Evolutionary conservation across 177 flowering plant genomes (phyloP).

Genomic region (Vitis hybrid): DNA sequence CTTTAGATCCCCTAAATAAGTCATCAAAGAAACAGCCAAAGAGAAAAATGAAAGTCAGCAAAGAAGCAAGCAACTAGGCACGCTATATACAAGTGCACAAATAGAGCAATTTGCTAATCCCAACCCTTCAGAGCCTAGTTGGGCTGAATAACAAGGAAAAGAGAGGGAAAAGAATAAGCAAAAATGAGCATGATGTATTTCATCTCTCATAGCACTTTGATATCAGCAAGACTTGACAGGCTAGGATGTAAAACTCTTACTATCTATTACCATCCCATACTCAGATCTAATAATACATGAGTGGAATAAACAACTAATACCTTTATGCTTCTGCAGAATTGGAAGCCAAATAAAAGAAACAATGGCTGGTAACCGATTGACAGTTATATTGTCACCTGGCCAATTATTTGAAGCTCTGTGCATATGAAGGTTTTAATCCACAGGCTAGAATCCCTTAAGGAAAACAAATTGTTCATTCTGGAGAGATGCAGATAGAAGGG

Average conservation of each 20-base stretch:
- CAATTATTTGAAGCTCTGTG: neutral
- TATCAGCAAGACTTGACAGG: too few relatives aligned
- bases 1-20: too few relatives aligned
- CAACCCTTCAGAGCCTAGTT: neutral
- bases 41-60: neutral
- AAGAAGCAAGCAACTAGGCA: neutral
- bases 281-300: too few relatives aligned
- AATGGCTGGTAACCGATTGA: too few relatives aligned
- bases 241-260: too few relatives aligned
- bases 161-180: neutral
- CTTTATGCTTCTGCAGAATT: too few relatives aligned
- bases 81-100: neutral
- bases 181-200: neutral
- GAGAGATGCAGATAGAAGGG: neutral
- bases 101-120: neutral
- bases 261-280: too few relatives aligned
- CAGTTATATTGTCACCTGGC: too few relatives aligned
- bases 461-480: neutral
- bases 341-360: too few relatives aligned
- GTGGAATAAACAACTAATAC: too few relatives aligned
- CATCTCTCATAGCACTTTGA: too few relatives aligned
- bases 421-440: neutral
- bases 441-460: neutral
- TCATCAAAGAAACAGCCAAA: too few relatives aligned
- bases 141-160: neutral